Conservation (phyloP, 768 basidiomycete genomes). For the Hericium coralloides region DNA sequence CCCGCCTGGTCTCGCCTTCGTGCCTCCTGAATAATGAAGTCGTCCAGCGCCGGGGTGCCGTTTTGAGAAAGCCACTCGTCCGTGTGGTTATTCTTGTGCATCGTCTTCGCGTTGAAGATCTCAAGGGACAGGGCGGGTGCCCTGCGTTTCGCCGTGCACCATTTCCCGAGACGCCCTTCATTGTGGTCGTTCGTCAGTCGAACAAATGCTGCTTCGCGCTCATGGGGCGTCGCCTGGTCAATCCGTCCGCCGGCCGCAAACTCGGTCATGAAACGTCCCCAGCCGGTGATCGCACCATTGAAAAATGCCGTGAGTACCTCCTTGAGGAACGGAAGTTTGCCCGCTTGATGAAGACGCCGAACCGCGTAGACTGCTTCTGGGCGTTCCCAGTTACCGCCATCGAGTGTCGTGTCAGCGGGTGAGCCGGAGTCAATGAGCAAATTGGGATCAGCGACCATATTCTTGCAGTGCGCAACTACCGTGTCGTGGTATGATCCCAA, state of each 20-base stretch:
- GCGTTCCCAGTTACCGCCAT: not conserved
- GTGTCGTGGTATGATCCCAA: no score
- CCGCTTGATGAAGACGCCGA: not conserved
- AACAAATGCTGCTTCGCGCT: not conserved
- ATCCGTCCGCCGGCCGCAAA: not conserved
- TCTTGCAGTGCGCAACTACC: not conserved
- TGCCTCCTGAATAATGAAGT: not conserved
- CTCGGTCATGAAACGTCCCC: not conserved
- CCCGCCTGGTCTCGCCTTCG: not conserved
- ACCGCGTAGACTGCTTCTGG: not conserved
- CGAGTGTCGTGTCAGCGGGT: not conserved
- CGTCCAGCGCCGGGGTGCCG: not conserved
- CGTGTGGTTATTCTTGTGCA: not conserved
- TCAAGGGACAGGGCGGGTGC: not conserved
- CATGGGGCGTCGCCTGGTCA: not conserved
- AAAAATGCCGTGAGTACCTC: not conserved
- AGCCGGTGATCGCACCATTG: not conserved
- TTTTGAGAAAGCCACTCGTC: not conserved
- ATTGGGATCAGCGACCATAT: not conserved
- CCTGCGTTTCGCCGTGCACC: not conserved
- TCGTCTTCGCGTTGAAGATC: not conserved
- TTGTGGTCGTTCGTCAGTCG: not conserved
- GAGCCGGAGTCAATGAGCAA: not conserved
- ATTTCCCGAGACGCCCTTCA: not conserved
- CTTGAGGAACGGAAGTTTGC: not conserved